phyloP scores from a whole-genome alignment of 306 rosid genomes.

The Astragalus glycyphyllos region DNA sequence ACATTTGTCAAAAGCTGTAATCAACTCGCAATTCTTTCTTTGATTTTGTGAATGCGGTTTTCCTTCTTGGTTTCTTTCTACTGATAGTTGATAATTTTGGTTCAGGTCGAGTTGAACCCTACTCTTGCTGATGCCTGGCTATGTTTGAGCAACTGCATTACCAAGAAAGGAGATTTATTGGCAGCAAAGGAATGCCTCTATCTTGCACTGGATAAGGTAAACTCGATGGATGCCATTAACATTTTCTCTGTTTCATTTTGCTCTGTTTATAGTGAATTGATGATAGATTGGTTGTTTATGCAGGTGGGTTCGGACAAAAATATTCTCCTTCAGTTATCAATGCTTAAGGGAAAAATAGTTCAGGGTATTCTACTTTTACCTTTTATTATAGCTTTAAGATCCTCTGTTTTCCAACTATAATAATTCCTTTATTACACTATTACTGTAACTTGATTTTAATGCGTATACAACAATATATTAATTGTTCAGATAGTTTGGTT shows the following conservation, averaged over 20 bases:
- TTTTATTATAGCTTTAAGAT: slow-evolving; percentile 12
- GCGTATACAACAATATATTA: neutral
- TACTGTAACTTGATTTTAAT: slow-evolving; percentile 1
- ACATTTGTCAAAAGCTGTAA: slow-evolving; percentile 91
- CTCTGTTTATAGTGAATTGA: slow-evolving; percentile 29
- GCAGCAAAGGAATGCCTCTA: slow-evolving; percentile 85
- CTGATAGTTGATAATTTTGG: slow-evolving; percentile 36
- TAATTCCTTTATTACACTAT: slow-evolving; percentile 21
- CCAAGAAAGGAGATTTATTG: slow-evolving; percentile 92
- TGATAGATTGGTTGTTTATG: slow-evolving; percentile 37
- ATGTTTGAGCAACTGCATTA: slow-evolving; percentile 92
- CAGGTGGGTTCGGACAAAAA: slow-evolving; percentile 76
- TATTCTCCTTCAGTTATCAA: slow-evolving; percentile 88
- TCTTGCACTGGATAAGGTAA: slow-evolving; percentile 84
- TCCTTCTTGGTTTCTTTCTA: neutral
- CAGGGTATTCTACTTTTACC: slow-evolving; percentile 56
- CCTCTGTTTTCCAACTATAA: slow-evolving; percentile 26
- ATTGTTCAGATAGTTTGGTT: slow-evolving; percentile 14
- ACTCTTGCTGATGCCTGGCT: slow-evolving; percentile 97
- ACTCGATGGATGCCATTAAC: neutral
- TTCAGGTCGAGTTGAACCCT: slow-evolving; percentile 93
- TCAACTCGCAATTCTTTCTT: slow-evolving; percentile 39
- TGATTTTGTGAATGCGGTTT: neutral
- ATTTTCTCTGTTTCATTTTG: slow-evolving; percentile 31
- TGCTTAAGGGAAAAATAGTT: slow-evolving; percentile 93